Conservation (phyloP, 768 basidiomycete species). For the Lactarius vividus region DNA sequence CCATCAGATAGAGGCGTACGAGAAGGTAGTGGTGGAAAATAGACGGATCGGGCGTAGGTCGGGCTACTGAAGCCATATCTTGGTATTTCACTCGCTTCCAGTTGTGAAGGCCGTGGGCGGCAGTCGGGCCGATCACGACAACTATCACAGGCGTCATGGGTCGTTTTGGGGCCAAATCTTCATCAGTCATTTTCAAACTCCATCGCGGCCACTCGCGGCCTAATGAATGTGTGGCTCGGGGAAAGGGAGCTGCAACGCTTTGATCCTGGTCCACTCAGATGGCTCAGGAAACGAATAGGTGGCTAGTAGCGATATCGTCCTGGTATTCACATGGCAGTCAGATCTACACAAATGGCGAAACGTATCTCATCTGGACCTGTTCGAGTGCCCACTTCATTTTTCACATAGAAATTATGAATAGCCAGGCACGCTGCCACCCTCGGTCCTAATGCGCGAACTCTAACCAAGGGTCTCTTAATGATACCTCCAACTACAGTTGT, state of each 20-base stretch:
- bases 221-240: neutral
- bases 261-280: neutral
- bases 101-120: no score
- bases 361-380: neutral
- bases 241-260: neutral
- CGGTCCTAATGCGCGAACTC: neutral
- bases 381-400: neutral
- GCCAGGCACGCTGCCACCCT: neutral
- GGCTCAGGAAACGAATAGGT: neutral
- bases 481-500: neutral
- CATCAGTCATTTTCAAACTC: no score
- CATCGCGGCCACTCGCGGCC: no score
- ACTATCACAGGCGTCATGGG: no score
- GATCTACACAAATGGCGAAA: neutral
- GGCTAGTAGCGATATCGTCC: neutral
- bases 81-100: neutral
- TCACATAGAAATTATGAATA: neutral
- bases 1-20: slow-evolving; percentile 9
- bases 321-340: neutral
- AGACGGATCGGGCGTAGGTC: neutral
- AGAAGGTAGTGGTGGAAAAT: slow-evolving; percentile 13
- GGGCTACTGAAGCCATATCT: neutral
- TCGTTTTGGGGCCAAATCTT: no score
- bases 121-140: no score
- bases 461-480: neutral